Conservation (phyloP, 148 eudicot genomes). For the Dysphania ambrosioides region DNA sequence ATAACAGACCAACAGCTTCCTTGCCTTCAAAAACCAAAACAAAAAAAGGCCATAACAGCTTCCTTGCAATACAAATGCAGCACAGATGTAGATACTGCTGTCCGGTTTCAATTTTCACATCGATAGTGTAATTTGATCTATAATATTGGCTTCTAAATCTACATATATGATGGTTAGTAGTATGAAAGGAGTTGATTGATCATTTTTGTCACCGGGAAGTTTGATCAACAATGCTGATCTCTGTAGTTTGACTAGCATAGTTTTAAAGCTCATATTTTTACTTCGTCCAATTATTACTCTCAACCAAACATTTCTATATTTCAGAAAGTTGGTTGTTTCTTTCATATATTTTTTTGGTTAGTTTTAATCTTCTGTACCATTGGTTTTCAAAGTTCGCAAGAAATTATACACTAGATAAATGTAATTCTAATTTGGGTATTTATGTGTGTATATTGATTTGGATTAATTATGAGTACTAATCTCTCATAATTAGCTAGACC, state of each 20-base stretch:
- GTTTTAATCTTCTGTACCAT: no score
- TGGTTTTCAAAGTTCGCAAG: no score
- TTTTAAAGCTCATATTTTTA: neutral
- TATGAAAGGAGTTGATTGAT: constrained; percentile 8
- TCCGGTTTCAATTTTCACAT: neutral
- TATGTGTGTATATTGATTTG: no score
- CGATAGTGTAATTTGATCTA: neutral
- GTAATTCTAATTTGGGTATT: no score
- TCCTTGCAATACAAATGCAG: neutral
- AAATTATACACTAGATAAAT: no score
- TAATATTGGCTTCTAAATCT: neutral
- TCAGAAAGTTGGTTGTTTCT: neutral
- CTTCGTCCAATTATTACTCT: neutral
- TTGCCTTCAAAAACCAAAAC: no score
- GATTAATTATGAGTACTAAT: no score
- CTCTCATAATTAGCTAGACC: no score
- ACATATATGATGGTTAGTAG: no score
- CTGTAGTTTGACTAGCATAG: neutral
- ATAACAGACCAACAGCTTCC: no score
- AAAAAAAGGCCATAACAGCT: no score
- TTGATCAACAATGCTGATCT: neutral
- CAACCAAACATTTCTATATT: neutral
- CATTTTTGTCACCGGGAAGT: neutral
- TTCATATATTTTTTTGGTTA: neutral
- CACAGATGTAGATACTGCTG: neutral